These are phyloP conservation scores for Naganishia liquefaciens DNA, from an alignment of 1,284 basidiomycete species.

Conservation along the genomic window DNA sequence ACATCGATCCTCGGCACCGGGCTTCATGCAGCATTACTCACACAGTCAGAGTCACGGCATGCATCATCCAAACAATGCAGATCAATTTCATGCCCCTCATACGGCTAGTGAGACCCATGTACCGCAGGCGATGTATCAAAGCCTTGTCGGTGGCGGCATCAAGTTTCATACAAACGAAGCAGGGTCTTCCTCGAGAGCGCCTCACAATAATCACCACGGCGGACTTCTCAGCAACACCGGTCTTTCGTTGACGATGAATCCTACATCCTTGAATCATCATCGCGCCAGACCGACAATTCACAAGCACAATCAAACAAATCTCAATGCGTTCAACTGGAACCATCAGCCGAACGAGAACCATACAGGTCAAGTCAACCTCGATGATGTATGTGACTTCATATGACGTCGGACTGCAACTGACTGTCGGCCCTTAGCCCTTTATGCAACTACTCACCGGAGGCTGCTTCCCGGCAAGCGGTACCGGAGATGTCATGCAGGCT, in stretches of 20 bases:
- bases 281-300: neutral
- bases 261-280: conserved; percentile 2
- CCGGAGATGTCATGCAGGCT: no score
- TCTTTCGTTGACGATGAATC: conserved; percentile 19
- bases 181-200: no score
- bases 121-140: neutral
- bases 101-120: neutral
- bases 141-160: neutral
- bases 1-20: conserved; percentile 19
- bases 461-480: conserved; percentile 2
- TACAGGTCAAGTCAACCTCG: conserved; percentile 5
- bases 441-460: conserved; percentile 26
- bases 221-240: conserved; percentile 11
- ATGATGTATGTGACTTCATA: conserved; percentile 5
- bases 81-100: neutral
- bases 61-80: conserved; percentile 2
- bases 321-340: conserved; percentile 10
- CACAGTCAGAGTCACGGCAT: conserved; percentile 9
- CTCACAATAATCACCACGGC: no score
- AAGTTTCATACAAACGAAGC: no score
- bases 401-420: no score
- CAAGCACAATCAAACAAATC: neutral
- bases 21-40: conserved; percentile 13
- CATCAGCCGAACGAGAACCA: neutral
- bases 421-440: conserved; percentile 12